phyloP scores from a whole-genome alignment of 106 monocot species.

The Vanilla planifolia region DNA sequence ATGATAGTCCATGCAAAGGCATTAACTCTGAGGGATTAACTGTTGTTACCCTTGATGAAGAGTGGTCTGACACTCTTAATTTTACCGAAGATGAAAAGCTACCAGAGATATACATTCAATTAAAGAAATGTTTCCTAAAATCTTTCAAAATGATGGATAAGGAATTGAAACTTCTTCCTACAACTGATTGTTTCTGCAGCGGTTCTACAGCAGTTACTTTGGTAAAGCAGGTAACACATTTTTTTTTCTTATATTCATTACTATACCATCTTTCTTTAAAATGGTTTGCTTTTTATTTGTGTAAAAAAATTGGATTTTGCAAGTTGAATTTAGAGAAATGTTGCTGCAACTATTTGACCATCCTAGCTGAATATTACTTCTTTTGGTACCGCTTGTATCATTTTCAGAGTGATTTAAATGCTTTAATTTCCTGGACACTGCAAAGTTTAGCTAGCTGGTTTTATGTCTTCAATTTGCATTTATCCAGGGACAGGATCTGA shows the following conservation, averaged over 20 bases:
- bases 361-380: constrained; percentile 1
- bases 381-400: not conserved
- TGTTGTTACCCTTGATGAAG: constrained; percentile 36
- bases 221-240: constrained; percentile 45
- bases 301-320: too few species aligned
- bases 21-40: constrained; percentile 36
- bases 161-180: constrained; percentile 58
- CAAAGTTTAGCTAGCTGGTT: constrained; percentile 11
- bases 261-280: not conserved
- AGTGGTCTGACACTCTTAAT: constrained; percentile 22
- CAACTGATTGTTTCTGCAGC: constrained; percentile 75
- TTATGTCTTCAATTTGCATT: constrained; percentile 16
- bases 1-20: constrained; percentile 11
- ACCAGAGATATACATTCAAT: constrained; percentile 34
- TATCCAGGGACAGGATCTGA: constrained; percentile 73
- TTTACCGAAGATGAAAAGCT: constrained; percentile 32
- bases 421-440: constrained; percentile 8
- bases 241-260: not conserved
- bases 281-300: constrained; percentile 4
- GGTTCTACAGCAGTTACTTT: constrained; percentile 72
- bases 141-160: constrained; percentile 79
- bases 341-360: not conserved
- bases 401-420: not conserved
- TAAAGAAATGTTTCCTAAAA: constrained; percentile 54
- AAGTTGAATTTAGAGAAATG: not conserved